Evolutionary conservation across 2,329 filamentous ascomycete species (phyloP), one percentile per base, ranked within the genome.

Genomic region (Monosporascus sp.): DNA sequence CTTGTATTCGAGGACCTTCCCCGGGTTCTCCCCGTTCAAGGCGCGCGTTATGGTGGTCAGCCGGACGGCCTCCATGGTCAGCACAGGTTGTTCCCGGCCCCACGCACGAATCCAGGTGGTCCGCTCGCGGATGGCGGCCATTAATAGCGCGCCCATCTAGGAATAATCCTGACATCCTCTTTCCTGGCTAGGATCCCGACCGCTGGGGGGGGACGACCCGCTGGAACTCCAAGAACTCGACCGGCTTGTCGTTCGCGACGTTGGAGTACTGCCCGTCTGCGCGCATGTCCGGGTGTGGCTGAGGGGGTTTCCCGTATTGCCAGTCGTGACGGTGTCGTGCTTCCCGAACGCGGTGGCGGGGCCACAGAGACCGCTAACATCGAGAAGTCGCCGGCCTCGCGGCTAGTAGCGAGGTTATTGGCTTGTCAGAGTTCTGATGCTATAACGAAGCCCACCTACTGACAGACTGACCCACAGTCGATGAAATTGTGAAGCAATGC

Each of bases 191-290:
- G 55, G 31, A 61, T 38, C 6, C 65, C 67, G 6, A 64, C 60
- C n/a, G 50, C 54, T 27, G 57, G 61, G 45, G 62, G 61, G 34
- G 61, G n/a, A n/a, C 52, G 5, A 54, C 37, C 15, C 63, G 58
- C n/a, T 60, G 55, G 51, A 68, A 70, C 20, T 64, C 64, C 68
- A 67, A 71, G 58, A 70, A 70, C n/a, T 55, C 54, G 6, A 62
- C 49, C 2, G 60, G 67, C 42, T 66, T 53, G 20, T 63, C 65
- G 52, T 71, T 68, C 47, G 68, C 22, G 47, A 71, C 58, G 53
- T 65, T 59, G 60, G 70, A 71, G 18, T 62, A 59, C 60, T 70
- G 58, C 4, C 69, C 68, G 31, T 68, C 68, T 9, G 70, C 62
- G 20, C 58, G 56, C 20, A 46, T 49, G 7, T 58, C 59, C 7